Conservation (phyloP, 177 flowering plant genomes). For the Tripterygium wilfordii region DNA sequence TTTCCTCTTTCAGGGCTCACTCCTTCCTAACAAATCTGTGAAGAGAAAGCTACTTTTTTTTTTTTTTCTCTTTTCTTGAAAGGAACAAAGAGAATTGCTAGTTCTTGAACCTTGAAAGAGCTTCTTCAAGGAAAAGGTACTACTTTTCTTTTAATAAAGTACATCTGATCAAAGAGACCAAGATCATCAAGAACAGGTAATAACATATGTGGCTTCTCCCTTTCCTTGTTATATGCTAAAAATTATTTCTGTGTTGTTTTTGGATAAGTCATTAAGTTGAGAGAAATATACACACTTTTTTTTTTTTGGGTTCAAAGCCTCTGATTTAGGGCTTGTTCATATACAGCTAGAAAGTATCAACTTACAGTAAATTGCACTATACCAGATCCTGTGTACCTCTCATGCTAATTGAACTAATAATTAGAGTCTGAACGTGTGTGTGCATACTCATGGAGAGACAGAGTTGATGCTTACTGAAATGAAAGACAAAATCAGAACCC, state of each 20-base stretch:
- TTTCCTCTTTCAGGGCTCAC: slow-evolving; percentile 21
- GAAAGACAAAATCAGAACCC: too few species aligned
- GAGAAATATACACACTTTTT: slow-evolving; percentile 11
- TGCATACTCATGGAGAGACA: not conserved
- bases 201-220: slow-evolving; percentile 1
- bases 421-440: too few species aligned
- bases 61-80: not conserved
- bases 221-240: slow-evolving; percentile 3
- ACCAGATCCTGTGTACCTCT: too few species aligned
- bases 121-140: slow-evolving; percentile 28
- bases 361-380: slow-evolving; percentile 7
- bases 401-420: too few species aligned
- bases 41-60: not conserved
- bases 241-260: slow-evolving; percentile 4
- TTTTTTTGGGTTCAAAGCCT: slow-evolving; percentile 5
- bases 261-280: slow-evolving; percentile 7
- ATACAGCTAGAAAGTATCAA: not conserved
- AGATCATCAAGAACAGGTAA: slow-evolving; percentile 31
- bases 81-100: slow-evolving; percentile 12
- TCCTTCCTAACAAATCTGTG: slow-evolving; percentile 3
- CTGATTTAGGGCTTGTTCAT: slow-evolving; percentile 19
- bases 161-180: slow-evolving; percentile 24
- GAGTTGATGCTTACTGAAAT: too few species aligned
- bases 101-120: slow-evolving; percentile 20
- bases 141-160: slow-evolving; percentile 17